phyloP scores from a whole-genome alignment of 192 early-diverging fungal genomes.

The Entophlyctis luteolus region DNA sequence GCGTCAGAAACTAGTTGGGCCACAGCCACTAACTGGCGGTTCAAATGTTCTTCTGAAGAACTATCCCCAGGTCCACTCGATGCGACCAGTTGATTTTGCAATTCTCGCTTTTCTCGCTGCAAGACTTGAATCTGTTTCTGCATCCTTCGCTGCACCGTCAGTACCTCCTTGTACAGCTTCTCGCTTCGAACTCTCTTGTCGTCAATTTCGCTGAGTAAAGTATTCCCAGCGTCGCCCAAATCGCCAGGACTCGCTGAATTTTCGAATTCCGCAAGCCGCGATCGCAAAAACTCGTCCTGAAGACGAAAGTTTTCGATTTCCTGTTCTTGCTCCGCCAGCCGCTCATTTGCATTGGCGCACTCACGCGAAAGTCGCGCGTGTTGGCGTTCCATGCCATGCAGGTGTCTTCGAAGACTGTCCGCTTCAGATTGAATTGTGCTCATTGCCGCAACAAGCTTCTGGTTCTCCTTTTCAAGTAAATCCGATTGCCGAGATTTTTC shows the following conservation, averaged over 20 bases:
- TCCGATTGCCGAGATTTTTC: not conserved
- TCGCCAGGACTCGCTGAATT: not conserved
- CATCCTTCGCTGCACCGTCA: not conserved
- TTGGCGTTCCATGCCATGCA: not conserved
- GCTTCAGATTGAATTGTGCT: not conserved
- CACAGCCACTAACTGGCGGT: not conserved
- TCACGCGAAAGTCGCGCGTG: not conserved
- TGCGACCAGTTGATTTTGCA: conserved; percentile 7
- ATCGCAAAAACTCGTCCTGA: conserved; percentile 14
- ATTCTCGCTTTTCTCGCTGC: conserved; percentile 8
- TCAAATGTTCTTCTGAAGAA: conserved; percentile 11
- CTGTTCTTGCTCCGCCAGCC: conserved; percentile 1
- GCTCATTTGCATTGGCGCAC: not conserved
- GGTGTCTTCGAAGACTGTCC: not conserved
- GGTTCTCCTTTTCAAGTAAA: not conserved
- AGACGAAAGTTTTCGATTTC: conserved; percentile 17
- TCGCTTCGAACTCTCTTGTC: conserved; percentile 13
- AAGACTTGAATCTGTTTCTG: not conserved
- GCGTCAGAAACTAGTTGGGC: not conserved
- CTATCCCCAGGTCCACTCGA: not conserved
- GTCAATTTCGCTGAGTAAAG: conserved; percentile 25
- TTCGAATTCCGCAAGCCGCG: conserved; percentile 6
- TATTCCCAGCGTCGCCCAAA: conserved; percentile 1
- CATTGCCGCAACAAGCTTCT: not conserved
- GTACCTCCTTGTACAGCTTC: not conserved